A percentile compares a stretch with the other conserved stretches of the same genome.
Evolutionary conservation across 1,284 basidiomycete genomes (phyloP).

Genomic region (Farysia itapuensis): DNA sequence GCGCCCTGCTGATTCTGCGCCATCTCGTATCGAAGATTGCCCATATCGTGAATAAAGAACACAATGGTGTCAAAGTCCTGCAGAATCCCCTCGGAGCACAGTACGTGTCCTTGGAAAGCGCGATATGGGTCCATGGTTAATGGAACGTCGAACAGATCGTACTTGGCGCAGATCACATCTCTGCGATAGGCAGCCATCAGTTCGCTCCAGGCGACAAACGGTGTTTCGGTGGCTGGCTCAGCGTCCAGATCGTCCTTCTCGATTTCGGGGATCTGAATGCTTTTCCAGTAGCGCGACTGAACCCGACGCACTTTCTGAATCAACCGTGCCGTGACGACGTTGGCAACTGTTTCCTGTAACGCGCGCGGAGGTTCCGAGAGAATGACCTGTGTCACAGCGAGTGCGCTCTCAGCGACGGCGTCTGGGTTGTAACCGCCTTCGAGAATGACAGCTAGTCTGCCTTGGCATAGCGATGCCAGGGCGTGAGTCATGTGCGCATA

Average conservation of each 20-base stretch:
- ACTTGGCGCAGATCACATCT: conserved; percentile 72
- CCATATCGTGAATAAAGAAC: conserved; percentile 52
- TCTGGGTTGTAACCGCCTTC: conserved; percentile 98
- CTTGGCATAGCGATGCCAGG: conserved; percentile 83
- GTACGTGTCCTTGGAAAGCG: conserved; percentile 74
- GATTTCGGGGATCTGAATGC: conserved; percentile 61
- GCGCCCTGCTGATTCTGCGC: neutral
- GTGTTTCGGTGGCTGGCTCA: conserved; percentile 3
- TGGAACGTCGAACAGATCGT: conserved; percentile 78
- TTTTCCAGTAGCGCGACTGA: conserved; percentile 89
- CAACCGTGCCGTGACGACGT: conserved; percentile 71
- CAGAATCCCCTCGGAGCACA: conserved; percentile 73
- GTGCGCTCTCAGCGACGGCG: conserved; percentile 80
- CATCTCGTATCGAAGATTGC: conserved; percentile 29
- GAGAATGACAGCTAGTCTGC: conserved; percentile 85
- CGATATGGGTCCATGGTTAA: conserved; percentile 70
- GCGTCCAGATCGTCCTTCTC: conserved; percentile 16
- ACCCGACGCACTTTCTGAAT: conserved; percentile 81
- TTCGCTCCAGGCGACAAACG: conserved; percentile 63
- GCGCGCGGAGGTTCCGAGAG: conserved; percentile 81
- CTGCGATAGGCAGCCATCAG: conserved; percentile 81
- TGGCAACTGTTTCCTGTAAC: conserved; percentile 61
- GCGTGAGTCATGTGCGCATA: conserved; percentile 99
- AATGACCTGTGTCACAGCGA: conserved; percentile 81
- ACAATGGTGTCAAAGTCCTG: conserved; percentile 25